phyloP scores from a whole-genome alignment of 2,329 filamentous ascomycete species.

The Botryosphaeria agaves region DNA sequence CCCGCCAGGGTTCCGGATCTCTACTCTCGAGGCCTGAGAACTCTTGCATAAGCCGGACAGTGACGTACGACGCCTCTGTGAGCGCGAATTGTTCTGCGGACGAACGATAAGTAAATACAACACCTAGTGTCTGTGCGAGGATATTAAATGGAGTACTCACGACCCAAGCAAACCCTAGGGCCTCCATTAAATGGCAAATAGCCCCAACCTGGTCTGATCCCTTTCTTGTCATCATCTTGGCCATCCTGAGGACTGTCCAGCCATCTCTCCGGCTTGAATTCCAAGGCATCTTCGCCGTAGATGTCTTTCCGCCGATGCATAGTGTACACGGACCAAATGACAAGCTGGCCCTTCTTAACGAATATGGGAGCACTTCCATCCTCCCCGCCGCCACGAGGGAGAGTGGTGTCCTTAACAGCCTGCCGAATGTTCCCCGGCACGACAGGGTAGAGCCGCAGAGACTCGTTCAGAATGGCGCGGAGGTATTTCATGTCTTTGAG shows the following conservation, averaged over 20 bases:
- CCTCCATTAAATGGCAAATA: conserved; percentile 21
- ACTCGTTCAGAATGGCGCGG: conserved; percentile 55
- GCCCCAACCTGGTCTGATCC: conserved; percentile 16
- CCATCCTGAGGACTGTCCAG: conserved; percentile 12
- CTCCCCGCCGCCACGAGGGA: conserved; percentile 45
- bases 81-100: conserved; percentile 52
- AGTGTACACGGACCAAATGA: conserved; percentile 49
- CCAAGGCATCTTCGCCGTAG: conserved; percentile 27
- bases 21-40: conserved; percentile 32
- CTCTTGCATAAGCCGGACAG: conserved; percentile 54
- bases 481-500: conserved; percentile 19
- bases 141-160: conserved; percentile 31
- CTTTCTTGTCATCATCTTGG: too few relatives aligned
- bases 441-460: conserved; percentile 56
- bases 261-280: conserved; percentile 21
- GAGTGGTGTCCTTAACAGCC: conserved; percentile 53
- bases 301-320: conserved; percentile 52
- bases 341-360: conserved; percentile 45
- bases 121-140: too few relatives aligned
- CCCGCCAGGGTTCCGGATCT: conserved; percentile 12
- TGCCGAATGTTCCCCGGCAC: conserved; percentile 67
- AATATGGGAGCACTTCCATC: conserved; percentile 41
- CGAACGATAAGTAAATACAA: too few relatives aligned
- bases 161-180: conserved; percentile 14
- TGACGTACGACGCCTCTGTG: conserved; percentile 58